Percentiles rank a stretch among this genome's conserved stretches.
Evolutionary conservation across 1,284 basidiomycete species (phyloP).

Genomic region (Pascua guehoae): DNA sequence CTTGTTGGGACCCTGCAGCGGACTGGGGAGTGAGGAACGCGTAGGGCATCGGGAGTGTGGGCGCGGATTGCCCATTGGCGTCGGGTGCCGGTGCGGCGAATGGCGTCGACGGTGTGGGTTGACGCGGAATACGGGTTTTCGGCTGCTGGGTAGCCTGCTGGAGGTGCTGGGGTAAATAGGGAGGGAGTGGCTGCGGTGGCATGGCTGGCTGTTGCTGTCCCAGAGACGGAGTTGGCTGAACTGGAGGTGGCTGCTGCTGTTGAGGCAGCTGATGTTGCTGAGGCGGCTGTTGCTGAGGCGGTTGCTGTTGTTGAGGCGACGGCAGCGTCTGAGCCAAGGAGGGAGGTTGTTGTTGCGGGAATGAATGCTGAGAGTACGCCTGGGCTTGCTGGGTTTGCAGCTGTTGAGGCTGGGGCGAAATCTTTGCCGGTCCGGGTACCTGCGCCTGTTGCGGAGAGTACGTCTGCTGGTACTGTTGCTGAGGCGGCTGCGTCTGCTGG

Average conservation of each 20-base stretch:
- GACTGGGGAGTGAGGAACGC: slow-evolving; percentile 11
- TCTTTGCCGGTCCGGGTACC: too few species aligned
- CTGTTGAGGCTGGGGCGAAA: too few species aligned
- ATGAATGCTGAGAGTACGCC: too few species aligned
- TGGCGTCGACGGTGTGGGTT: too few species aligned
- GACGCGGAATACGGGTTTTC: too few species aligned
- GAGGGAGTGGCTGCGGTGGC: background rate
- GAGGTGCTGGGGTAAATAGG: background rate
- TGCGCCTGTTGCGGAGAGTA: background rate
- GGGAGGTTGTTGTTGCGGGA: too few species aligned
- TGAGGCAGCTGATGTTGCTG: background rate
- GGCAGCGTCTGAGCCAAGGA: too few species aligned
- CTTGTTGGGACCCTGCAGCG: background rate
- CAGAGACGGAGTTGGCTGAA: background rate
- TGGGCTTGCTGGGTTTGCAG: too few species aligned
- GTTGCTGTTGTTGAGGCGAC: background rate
- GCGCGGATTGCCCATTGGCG: background rate
- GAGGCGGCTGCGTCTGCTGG: background rate
- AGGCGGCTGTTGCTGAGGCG: background rate
- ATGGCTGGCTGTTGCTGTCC: slow-evolving; percentile 1
- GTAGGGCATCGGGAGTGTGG: slow-evolving; percentile 13
- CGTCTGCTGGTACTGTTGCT: slow-evolving; percentile 2
- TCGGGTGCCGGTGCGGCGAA: background rate
- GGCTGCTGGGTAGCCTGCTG: slow-evolving; percentile 1
- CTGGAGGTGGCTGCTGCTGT: background rate